Conservation (phyloP, 768 basidiomycete genomes). For the Termitomyces sp. region DNA sequence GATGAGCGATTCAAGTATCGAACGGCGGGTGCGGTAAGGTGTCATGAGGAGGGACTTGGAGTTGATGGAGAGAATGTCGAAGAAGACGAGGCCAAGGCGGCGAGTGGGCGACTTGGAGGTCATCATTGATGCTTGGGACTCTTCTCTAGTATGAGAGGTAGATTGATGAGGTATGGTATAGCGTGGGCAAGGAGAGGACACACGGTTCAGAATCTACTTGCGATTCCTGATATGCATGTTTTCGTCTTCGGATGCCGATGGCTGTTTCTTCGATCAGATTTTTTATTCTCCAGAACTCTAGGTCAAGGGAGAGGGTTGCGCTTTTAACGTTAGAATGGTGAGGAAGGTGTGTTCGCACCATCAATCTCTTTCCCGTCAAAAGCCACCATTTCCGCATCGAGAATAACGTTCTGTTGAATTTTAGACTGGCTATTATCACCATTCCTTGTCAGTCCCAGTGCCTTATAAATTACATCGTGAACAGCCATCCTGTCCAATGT, state of each 20-base stretch:
- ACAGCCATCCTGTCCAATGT: conserved; percentile 71
- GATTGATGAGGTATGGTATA: not conserved
- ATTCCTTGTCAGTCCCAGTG: conserved; percentile 40
- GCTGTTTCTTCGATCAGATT: conserved; percentile 56
- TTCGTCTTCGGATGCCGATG: conserved; percentile 38
- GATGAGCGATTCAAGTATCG: conserved; percentile 55
- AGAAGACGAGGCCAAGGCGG: conserved; percentile 81
- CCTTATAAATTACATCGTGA: conserved; percentile 52
- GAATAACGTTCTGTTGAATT: conserved; percentile 38
- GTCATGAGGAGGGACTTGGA: conserved; percentile 47
- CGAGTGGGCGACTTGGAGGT: conserved; percentile 32
- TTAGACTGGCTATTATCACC: conserved; percentile 9
- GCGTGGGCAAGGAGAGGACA: not conserved
- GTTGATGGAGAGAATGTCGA: conserved; percentile 76
- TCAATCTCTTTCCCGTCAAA: conserved; percentile 69
- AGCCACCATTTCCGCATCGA: conserved; percentile 90
- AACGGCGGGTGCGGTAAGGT: conserved; percentile 58
- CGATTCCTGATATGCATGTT: conserved; percentile 10
- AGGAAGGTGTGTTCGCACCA: conserved; percentile 37
- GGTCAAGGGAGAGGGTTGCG: not conserved
- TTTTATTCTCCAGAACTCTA: conserved; percentile 77
- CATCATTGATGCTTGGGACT: conserved; percentile 25
- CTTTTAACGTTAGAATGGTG: not conserved
- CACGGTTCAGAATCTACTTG: conserved; percentile 12
- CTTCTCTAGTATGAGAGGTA: not conserved